Base-by-base conservation (phyloP, 768 basidiomycete species). In the Neoboletus subvelutipes region DNA sequence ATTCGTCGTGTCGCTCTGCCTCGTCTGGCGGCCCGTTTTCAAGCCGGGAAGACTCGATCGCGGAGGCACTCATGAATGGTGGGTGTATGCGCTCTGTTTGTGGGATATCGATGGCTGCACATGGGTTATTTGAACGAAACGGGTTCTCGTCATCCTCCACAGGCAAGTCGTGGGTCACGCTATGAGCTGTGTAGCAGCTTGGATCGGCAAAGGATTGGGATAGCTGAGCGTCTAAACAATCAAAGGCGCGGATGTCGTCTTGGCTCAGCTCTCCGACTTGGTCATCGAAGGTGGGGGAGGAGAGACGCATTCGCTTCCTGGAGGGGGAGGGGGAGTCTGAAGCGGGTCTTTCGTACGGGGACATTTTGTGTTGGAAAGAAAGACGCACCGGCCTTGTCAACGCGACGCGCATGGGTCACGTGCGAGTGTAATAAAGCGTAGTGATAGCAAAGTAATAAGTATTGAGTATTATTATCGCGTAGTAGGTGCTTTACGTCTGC, bases 251-350 rank as follows among this genome's bases (percentile, higher is more conserved):
- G 12, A 87, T 66, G 53, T 86, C 80, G 34, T 83, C 79, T 57
- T 82, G 78, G 50, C 79, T 87, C 52, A 83, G 66, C 22, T 80
- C 80, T 8, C 59, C 72, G 24, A 82, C 64, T 59, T 80, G 79
- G 45, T 78, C 74, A 58, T 87, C 86, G 58, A 84, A 86, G 22
- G 82, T 82, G 1, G 87, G 86, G 1, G 86, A 87, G 0, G 86
- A 85, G 29, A 87, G 77, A 41, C 87, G 77, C 61, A 81, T 81
- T 22, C 83, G 77, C 70, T 89, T 89, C 40, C 75, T 74, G 11
- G 74, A 65, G n/a, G 80, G 82, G 6, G 80, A 37, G 39, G 2
- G n/a, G 12, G 33, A 24, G 18, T 15, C 39, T 45, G 31, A 22
- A 8, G 40, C 11, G 20, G 40, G 5, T 31, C 8, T 8, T 31